Base-by-base conservation (phyloP, 805 yeast species). In the Tetrapisispora namnaoensis region DNA sequence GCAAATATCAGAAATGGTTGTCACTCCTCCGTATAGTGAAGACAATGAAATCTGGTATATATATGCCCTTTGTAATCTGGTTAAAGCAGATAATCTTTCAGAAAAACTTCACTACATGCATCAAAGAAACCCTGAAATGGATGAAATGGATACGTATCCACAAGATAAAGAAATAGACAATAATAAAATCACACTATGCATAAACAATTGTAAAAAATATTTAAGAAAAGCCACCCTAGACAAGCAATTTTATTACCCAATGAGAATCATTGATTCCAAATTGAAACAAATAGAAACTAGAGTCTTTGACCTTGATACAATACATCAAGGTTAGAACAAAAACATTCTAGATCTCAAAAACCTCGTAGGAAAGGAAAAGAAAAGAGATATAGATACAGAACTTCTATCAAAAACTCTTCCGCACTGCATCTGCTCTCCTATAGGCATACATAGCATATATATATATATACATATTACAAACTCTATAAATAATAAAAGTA, bases 1-100 rank as follows among this genome's bases (percentile, higher is more conserved):
- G 9, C 55, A 50, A 42, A 51, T 63, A 10, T 46, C 59, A 3
- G 67, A 62, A 42, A 50, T 63, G 57, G 51, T 62, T 6, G 42
- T 63, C 34, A 50, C 52, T 2, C 69, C 69, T 11, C 68, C 69
- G 24, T 65, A 54, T 46, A 62, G 62, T 60, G 69, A 65, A 42
- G 66, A 61, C 36, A 51, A 63, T 2, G 62, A 62, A 48, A 48
- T 65, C 17, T 62, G 66, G 66, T 63, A 58, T 42, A 59, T 65
- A 9, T 57, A 48, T 37, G 59, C 60, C 4, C 45, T 59, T 22
- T 56, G 63, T 27, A 63, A 63, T 51, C 35, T 62, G 43, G 53
- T 59, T 0, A 56, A 54, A 38, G 66, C 65, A 7, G 62, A 60
- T 45, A 42, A 50, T 2, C 49, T 62, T 18, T 28, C 47, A 13